Evolutionary conservation across 176 grass and related monocot genomes (phyloP).

Genomic region (Luzula sylvatica): DNA sequence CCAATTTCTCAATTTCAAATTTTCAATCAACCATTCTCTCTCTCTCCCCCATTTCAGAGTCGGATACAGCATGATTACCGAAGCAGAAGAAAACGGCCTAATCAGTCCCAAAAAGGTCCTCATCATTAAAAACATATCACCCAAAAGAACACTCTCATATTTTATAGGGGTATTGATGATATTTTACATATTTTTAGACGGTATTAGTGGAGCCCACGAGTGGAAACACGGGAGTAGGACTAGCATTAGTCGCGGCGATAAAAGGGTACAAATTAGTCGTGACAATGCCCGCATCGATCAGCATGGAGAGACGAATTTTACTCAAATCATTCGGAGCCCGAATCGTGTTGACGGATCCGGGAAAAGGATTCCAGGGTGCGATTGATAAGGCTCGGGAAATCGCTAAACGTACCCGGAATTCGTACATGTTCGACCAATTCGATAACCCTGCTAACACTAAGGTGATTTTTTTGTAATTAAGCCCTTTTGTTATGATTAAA

Average conservation of each 20-base stretch:
- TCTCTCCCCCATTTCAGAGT: conserved; percentile 31
- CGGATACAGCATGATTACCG: conserved; percentile 81
- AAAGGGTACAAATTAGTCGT: conserved; percentile 86
- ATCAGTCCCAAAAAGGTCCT: conserved; percentile 65
- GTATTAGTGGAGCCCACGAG: conserved; percentile 90
- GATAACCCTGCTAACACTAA: conserved; percentile 66
- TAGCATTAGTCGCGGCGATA: conserved; percentile 77
- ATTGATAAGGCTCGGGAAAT: conserved; percentile 85
- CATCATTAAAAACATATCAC: background rate
- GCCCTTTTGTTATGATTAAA: conserved; percentile 18
- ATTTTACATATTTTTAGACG: conserved; percentile 30
- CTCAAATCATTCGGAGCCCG: conserved; percentile 69
- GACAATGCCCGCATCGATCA: conserved; percentile 79
- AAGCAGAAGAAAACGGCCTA: conserved; percentile 75
- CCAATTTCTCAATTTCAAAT: background rate
- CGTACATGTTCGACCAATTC: conserved; percentile 87
- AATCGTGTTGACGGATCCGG: conserved; percentile 75
- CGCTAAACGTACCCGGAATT: conserved; percentile 46
- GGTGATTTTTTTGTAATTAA: conserved; percentile 19
- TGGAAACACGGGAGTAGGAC: conserved; percentile 68
- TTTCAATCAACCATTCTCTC: background rate
- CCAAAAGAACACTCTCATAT: background rate
- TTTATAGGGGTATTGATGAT: background rate
- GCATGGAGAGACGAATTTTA: conserved; percentile 65
- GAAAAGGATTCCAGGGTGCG: conserved; percentile 68